Evolutionary conservation across 805 yeast species (phyloP), one percentile per base, ranked within the genome.

Genomic region (Saccharomyces kudriavzevii): DNA sequence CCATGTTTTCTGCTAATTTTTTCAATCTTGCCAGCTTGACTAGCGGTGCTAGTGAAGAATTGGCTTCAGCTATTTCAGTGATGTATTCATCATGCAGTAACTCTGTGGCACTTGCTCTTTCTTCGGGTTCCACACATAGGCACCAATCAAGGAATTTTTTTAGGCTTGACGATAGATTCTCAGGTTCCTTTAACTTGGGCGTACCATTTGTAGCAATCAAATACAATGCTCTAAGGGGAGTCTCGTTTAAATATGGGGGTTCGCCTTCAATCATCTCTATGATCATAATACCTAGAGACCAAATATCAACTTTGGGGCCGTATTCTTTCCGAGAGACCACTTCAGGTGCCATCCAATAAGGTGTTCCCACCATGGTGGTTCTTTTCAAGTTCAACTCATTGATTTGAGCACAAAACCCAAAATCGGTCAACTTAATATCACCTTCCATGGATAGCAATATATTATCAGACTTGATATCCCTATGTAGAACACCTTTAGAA

Each of bases 301-400:
- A 94, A 49, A 94, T 85, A 72, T 94, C 99, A 47, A 94, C 96
- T 68, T 94, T 91, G 49, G 96, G 94, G 35, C 96, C 99, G 67
- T 94, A 94, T 66, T 91, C 97, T 69, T 90, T 91, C 61, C 95
- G 82, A 20, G 91, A 83, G 27, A 94, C 97, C 52, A 94, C 97
- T 70, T 94, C 99, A 1, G 99, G 99, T 0, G 99, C 99, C 99
- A 94, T 94, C 99, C 99, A 94, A 69, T 94, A 94, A 13, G 99
- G 99, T 0, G 99, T 94, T 14, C 99, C 99, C 17, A 94, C 99
- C 96, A 94, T 89, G 4, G 99, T 94, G 2, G 96, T 90, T 68
- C 99, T 83, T 70, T 92, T 91, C 52, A 87, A 75, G 59, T 87
- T 86, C 52, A 81, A 79, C 59, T 86, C 95, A 40, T 86, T 87